Evolutionary conservation across 2,329 filamentous ascomycete species (phyloP).

Genomic region (Phyllosticta citribraziliensis): DNA sequence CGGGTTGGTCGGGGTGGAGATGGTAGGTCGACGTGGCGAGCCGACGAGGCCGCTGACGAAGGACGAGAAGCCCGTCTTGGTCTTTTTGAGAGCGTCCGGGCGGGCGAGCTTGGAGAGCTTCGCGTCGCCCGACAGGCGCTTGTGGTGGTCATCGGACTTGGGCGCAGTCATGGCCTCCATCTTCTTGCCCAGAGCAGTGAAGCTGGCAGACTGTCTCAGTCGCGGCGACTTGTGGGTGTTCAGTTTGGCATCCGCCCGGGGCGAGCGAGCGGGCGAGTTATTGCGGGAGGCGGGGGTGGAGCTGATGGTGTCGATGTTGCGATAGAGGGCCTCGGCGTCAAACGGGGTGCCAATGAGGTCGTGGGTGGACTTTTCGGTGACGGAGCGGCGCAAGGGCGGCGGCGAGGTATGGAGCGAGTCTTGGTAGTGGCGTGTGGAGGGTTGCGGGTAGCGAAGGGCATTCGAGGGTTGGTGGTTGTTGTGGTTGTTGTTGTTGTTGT

Average conservation of each 20-base stretch:
- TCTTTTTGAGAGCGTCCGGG: conserved; percentile 28
- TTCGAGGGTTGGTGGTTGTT: neutral
- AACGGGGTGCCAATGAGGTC: conserved; percentile 32
- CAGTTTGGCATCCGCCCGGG: conserved; percentile 18
- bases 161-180: conserved; percentile 32
- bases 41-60: conserved; percentile 32
- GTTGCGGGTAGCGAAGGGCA: neutral
- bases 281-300: conserved; percentile 13
- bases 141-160: conserved; percentile 22
- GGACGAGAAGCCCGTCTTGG: conserved; percentile 29
- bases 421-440: neutral
- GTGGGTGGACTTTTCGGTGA: conserved; percentile 22
- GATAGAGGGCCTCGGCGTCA: conserved; percentile 28
- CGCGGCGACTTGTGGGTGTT: conserved; percentile 15
- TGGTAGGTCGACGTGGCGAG: conserved; percentile 81
- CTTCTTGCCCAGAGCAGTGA: conserved; percentile 32
- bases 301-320: conserved; percentile 25
- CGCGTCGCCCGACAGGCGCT: conserved; percentile 30
- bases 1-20: conserved; percentile 95
- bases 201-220: conserved; percentile 33
- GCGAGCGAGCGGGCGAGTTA: conserved; percentile 20
- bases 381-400: conserved; percentile 12
- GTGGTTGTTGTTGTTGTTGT: neutral
- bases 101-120: conserved; percentile 23
- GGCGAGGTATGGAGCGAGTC: neutral